Evolutionary conservation across 257 asterid genomes (phyloP), one percentile per base, ranked within the genome.

Genomic region (Solanum dulcamara): DNA sequence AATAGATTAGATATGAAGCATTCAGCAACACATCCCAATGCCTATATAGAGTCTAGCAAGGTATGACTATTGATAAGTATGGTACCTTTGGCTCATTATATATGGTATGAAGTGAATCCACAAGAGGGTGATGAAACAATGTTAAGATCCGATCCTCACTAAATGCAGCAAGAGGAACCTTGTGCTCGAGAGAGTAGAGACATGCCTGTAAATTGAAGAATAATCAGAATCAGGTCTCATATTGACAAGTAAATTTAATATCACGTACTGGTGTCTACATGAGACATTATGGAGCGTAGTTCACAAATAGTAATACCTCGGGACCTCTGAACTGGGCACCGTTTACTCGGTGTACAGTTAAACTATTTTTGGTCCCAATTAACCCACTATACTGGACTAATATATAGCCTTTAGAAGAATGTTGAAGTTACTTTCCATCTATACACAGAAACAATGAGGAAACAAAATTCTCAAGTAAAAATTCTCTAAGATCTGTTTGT

Each of bases 1-100:
- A 81, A 70, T 70, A 88, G 75, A 89, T 88, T 62, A 77, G 70
- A 84, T 84, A 82, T 35, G 82, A 84, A 44, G 83, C 64, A 57
- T 81, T 79, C 42, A 46, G 64, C 83, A 75, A 26, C 15, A 32
- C 35, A 75, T 44, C 30, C 26, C 40, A 66, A 44, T 26, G 67
- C 44, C 8, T 17, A 50, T 62, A 66, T 20, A 38, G 32, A 44
- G 50, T 30, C 62, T 42, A 83, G 79, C 22, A 44, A 81, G 40
- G 48, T 71, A 30, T 77, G 83, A 71, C 70, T 66, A 79, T 46
- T 28, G 48, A 83, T 44, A 75, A 86, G 81, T 71, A 60, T 32
- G 87, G 85, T 85, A 97, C 99, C 97, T 95, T 94, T 87, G 99
- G 99, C 88, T 97, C 99, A 46, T 92, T 92, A 92, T 95, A 95